These are phyloP conservation scores for Ramaria sp. DNA, from an alignment of 768 basidiomycete genomes.

Conservation along the genomic window DNA sequence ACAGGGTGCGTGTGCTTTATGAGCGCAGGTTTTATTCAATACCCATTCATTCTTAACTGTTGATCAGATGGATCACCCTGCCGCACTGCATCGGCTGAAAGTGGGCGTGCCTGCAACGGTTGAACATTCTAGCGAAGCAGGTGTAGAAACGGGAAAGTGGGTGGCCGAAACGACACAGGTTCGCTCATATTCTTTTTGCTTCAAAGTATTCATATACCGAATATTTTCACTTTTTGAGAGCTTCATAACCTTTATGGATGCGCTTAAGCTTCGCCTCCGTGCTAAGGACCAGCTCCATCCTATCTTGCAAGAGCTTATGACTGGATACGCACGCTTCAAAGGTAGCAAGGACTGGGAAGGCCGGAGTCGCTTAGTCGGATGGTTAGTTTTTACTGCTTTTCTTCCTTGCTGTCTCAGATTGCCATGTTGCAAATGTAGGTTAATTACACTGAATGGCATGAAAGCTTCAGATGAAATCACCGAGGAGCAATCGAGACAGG, in stretches of 20 bases:
- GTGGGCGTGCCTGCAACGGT: slow-evolving; percentile 96
- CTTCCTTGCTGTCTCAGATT: neutral
- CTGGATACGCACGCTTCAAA: slow-evolving; percentile 88
- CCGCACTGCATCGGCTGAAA: slow-evolving; percentile 79
- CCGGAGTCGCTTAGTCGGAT: slow-evolving; percentile 82
- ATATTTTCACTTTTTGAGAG: slow-evolving; percentile 36
- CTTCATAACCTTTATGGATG: slow-evolving; percentile 99
- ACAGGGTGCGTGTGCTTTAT: slow-evolving; percentile 55
- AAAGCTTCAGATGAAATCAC: slow-evolving; percentile 93
- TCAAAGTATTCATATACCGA: neutral
- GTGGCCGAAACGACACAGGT: slow-evolving; percentile 98
- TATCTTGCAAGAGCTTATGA: slow-evolving; percentile 89
- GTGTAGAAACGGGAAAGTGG: slow-evolving; percentile 91
- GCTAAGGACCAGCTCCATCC: slow-evolving; percentile 97
- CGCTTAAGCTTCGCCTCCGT: slow-evolving; percentile 81
- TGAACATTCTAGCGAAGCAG: slow-evolving; percentile 88
- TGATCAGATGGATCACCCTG: slow-evolving; percentile 83
- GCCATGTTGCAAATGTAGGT: slow-evolving; percentile 34
- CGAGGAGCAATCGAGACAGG: slow-evolving; percentile 92
- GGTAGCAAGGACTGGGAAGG: slow-evolving; percentile 96
- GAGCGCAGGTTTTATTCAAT: neutral
- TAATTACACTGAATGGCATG: slow-evolving; percentile 95
- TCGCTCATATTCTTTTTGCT: slow-evolving; percentile 8
- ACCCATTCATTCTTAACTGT: neutral
- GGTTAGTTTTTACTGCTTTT: slow-evolving; percentile 37